Base-by-base conservation (phyloP, 192 early-diverging fungal genomes). In the Thoreauomyces humboldtii region DNA sequence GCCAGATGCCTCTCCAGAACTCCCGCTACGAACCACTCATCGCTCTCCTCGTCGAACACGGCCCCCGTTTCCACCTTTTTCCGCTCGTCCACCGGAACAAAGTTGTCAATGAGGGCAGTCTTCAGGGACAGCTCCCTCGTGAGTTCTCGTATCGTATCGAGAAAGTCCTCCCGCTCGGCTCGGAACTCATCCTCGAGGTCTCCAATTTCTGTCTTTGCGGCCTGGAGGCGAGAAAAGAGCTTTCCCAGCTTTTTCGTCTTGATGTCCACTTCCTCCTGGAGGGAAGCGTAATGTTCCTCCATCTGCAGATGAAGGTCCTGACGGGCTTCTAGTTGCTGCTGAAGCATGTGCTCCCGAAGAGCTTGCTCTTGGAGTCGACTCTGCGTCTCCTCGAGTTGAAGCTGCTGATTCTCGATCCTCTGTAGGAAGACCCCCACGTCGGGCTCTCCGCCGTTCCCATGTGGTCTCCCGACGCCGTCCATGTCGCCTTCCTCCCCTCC, bases 181-280 rank as follows among this genome's bases (percentile, higher is more conserved):
- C 83, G 81, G 47, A 80, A 81, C 65, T 86, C 83, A 32, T 80
- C 81, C 67, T 80, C 72, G 48, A 85, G 62, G 67, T 87, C 83
- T 45, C 81, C 80, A 33, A 83, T 69, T 69, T 87, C 83, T 9
- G 70, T 67, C 55, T 83, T 79, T 38, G 77, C 69, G 9, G 48
- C 55, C 54, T 65, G 71, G 27, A 83, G 42, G 41, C 88, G 43
- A 11, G 64, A 62, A 72, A 83, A 87, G 12, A 87, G 72, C 56
- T 81, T 79, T 52, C 78, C 83, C 12, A 87, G 56, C 63, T 87
- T 87, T 22, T 65, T 53, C 11, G 81, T 84, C 64, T 87, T 86
- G 32, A 78, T 78, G 6, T 77, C 76, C 32, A 77, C 81, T 63
- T 83, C 83, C 73, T 87, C 85, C 65, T 86, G 83, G 21, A 87